Percentiles rank a stretch among this genome's conserved stretches.
Conservation (phyloP, 768 basidiomycete species). For the Psilocybe azurescens region DNA sequence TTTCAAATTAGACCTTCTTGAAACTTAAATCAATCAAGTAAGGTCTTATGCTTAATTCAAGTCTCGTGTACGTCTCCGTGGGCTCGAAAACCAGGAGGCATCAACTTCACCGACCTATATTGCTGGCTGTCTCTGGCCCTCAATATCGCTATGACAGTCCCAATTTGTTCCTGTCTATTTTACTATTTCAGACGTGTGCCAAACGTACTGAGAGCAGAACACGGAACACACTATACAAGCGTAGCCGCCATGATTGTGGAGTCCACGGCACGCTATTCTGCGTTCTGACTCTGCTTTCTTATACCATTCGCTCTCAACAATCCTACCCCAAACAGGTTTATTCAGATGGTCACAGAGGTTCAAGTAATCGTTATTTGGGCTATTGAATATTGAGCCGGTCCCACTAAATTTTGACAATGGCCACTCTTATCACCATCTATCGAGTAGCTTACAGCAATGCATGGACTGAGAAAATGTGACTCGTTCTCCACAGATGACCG, state of each 20-base stretch:
- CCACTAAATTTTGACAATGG: no score
- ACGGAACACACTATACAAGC: background rate
- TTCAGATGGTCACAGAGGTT: background rate
- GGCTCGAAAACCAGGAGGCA: background rate
- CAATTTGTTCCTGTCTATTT: background rate
- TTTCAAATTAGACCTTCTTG: no score
- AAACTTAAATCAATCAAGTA: no score
- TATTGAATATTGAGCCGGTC: no score
- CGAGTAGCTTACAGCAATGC: no score
- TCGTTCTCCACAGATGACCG: no score
- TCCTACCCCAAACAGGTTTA: background rate
- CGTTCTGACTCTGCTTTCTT: background rate
- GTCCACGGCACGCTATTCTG: slow-evolving; percentile 1
- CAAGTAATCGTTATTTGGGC: background rate
- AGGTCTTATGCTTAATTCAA: background rate
- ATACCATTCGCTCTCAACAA: background rate
- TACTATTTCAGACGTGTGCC: background rate
- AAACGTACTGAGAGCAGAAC: background rate
- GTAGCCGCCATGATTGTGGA: slow-evolving; percentile 1
- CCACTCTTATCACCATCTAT: no score
- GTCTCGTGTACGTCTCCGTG: background rate
- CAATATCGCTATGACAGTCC: slow-evolving; percentile 1
- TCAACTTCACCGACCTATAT: background rate
- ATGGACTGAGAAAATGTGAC: no score
- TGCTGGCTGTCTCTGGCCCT: background rate